These are phyloP conservation scores for Cylindrotheca fusiformis DNA, from an alignment of 108 stramenopile genomes.

Conservation along the genomic window DNA sequence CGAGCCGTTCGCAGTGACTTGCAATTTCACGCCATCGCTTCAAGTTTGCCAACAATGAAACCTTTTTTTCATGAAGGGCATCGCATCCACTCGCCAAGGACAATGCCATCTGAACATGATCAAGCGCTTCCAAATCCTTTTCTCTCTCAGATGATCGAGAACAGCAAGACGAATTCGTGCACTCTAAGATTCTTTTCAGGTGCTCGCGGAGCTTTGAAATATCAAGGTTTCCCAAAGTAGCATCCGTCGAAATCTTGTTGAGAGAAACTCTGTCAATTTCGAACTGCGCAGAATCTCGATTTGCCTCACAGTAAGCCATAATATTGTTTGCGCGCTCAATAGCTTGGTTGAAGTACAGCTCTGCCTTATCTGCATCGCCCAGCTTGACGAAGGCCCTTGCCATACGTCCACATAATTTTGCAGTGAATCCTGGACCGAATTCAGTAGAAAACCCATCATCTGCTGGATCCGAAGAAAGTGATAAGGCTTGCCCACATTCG, in stretches of 20 bases:
- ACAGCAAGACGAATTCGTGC: constrained; percentile 4
- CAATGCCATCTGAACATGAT: constrained; percentile 57
- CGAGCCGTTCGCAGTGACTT: constrained; percentile 69
- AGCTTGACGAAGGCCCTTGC: constrained; percentile 59
- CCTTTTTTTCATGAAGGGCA: constrained; percentile 54
- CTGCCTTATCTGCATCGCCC: constrained; percentile 57
- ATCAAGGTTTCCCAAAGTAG: constrained; percentile 55
- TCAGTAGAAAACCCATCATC: constrained; percentile 7
- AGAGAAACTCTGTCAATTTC: neutral
- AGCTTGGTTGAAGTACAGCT: constrained; percentile 46
- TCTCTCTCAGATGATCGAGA: constrained; percentile 4
- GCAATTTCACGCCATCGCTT: constrained; percentile 77
- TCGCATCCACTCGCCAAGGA: constrained; percentile 47
- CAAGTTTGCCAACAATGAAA: constrained; percentile 48
- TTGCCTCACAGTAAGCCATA: neutral
- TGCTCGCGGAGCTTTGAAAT: constrained; percentile 40
- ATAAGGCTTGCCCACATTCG: constrained; percentile 59
- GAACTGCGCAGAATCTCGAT: neutral
- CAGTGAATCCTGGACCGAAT: constrained; percentile 22
- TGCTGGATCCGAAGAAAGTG: constrained; percentile 27
- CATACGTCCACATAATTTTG: constrained; percentile 64
- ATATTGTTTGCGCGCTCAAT: constrained; percentile 22
- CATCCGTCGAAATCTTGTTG: constrained; percentile 31
- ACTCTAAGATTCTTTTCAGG: constrained; percentile 20
- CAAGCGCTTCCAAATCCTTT: constrained; percentile 37